Percentiles rank a stretch among this genome's conserved stretches.
Evolutionary conservation across 495 filamentous ascomycete species (phyloP).

Genomic region (Hyphodiscus hymeniophilus): DNA sequence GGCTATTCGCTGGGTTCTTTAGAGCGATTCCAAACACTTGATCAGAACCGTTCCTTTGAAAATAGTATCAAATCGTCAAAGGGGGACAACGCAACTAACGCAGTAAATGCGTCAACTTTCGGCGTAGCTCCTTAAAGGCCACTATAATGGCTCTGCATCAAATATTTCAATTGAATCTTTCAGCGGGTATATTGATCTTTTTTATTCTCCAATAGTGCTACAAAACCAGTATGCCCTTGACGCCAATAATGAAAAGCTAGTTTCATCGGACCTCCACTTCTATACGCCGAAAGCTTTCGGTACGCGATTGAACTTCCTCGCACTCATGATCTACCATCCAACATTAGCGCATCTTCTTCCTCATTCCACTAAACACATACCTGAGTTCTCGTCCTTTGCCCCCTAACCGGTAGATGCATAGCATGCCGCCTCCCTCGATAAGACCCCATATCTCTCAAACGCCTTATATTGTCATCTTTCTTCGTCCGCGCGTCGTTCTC

Average conservation of each 20-base stretch:
- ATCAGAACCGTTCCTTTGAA: too few relatives aligned
- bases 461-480: slow-evolving; percentile 72
- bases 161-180: too few relatives aligned
- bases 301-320: slow-evolving; percentile 63
- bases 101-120: too few relatives aligned
- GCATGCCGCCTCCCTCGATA: slow-evolving; percentile 89
- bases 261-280: not conserved
- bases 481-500: slow-evolving; percentile 79
- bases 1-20: too few relatives aligned
- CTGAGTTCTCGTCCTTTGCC: slow-evolving; percentile 80
- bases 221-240: not conserved
- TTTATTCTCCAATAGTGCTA: too few relatives aligned
- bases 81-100: too few relatives aligned
- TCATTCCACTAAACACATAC: slow-evolving; percentile 32
- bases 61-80: too few relatives aligned
- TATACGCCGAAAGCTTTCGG: slow-evolving; percentile 1
- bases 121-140: too few relatives aligned
- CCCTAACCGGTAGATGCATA: slow-evolving; percentile 76
- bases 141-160: too few relatives aligned
- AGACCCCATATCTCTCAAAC: slow-evolving; percentile 83
- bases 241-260: slow-evolving; percentile 6
- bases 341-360: not conserved
- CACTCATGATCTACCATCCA: slow-evolving; percentile 54
- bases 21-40: too few relatives aligned
- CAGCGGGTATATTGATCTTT: too few relatives aligned